Conservation (phyloP, 1,139 yeast species). For the Scheffersomyces quercinus region DNA sequence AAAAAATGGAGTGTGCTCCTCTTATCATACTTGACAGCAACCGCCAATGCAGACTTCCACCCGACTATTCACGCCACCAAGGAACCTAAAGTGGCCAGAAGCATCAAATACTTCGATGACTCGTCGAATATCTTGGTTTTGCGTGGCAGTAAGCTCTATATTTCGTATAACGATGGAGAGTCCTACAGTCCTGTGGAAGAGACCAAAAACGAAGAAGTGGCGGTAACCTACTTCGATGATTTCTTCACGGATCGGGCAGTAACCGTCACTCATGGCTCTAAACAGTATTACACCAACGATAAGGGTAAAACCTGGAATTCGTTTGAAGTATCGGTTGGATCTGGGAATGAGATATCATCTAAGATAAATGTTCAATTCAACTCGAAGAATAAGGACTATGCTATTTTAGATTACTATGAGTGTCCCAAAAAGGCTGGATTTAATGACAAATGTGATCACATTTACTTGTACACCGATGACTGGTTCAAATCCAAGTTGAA, state of each 20-base stretch:
- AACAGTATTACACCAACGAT: constrained; percentile 56
- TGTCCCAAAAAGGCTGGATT: constrained; percentile 31
- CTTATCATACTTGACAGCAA: constrained; percentile 6
- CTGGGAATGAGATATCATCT: constrained; percentile 9
- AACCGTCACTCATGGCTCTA: constrained; percentile 38
- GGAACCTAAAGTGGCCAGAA: constrained; percentile 12
- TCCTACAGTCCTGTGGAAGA: constrained; percentile 46
- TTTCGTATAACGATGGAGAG: constrained; percentile 61
- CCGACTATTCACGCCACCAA: constrained; percentile 12
- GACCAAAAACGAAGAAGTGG: constrained; percentile 24
- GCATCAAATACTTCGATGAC: constrained; percentile 53
- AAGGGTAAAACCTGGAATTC: constrained; percentile 58
- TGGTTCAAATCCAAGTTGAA: constrained; percentile 48
- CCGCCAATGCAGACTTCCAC: constrained; percentile 12
- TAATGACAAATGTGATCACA: constrained; percentile 31
- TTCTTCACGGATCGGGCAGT: constrained; percentile 51
- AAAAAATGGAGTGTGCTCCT: constrained; percentile 6
- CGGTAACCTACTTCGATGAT: constrained; percentile 44
- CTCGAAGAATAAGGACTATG: constrained; percentile 37
- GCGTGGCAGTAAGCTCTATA: constrained; percentile 23
- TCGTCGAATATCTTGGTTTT: constrained; percentile 48
- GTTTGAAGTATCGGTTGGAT: constrained; percentile 29
- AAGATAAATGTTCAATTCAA: constrained; percentile 35
- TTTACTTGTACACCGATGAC: constrained; percentile 53
- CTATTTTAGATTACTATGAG: constrained; percentile 37